Percentiles rank a stretch among this genome's conserved stretches.
Evolutionary conservation across 495 filamentous ascomycete genomes (phyloP).

Genomic region (Hypoxylon intermedium): DNA sequence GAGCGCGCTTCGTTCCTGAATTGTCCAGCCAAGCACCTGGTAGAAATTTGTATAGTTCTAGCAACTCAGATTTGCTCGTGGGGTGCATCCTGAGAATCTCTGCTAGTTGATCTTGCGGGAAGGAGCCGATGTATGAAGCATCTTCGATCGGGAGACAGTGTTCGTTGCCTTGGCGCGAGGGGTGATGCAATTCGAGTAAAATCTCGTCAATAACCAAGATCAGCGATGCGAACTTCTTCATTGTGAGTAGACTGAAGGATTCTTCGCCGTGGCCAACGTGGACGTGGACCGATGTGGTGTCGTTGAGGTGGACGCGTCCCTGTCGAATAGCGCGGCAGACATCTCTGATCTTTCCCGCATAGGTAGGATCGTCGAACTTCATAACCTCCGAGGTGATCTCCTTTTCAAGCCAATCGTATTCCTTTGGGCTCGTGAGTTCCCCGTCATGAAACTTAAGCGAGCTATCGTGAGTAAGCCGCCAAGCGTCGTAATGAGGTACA

Average conservation of each 20-base stretch:
- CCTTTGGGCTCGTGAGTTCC: too few species aligned
- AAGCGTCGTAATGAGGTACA: slow-evolving; percentile 22
- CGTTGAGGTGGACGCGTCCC: slow-evolving; percentile 26
- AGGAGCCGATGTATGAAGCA: not conserved
- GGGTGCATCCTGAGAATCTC: too few species aligned
- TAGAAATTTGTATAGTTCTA: too few species aligned
- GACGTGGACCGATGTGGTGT: slow-evolving; percentile 26
- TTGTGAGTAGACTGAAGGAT: slow-evolving; percentile 34
- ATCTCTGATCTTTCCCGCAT: slow-evolving; percentile 17
- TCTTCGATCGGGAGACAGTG: not conserved
- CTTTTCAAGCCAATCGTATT: slow-evolving; percentile 16
- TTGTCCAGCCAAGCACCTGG: too few species aligned
- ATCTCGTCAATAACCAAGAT: slow-evolving; percentile 22
- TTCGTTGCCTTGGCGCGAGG: slow-evolving; percentile 4
- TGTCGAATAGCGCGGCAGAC: slow-evolving; percentile 26
- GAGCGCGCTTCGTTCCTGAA: not conserved
- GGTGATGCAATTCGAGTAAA: slow-evolving; percentile 30
- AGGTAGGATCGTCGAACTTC: slow-evolving; percentile 12
- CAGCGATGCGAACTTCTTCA: slow-evolving; percentile 29
- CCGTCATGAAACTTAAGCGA: slow-evolving; percentile 1
- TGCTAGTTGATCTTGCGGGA: too few species aligned
- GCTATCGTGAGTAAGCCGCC: slow-evolving; percentile 22
- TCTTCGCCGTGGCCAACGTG: slow-evolving; percentile 38
- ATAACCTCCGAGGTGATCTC: slow-evolving; percentile 34
- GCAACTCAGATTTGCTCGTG: too few species aligned